Percentiles rank a stretch among this genome's conserved stretches.
phyloP scores from a whole-genome alignment of 176 grass and related monocot species.

The Luzula sylvatica region DNA sequence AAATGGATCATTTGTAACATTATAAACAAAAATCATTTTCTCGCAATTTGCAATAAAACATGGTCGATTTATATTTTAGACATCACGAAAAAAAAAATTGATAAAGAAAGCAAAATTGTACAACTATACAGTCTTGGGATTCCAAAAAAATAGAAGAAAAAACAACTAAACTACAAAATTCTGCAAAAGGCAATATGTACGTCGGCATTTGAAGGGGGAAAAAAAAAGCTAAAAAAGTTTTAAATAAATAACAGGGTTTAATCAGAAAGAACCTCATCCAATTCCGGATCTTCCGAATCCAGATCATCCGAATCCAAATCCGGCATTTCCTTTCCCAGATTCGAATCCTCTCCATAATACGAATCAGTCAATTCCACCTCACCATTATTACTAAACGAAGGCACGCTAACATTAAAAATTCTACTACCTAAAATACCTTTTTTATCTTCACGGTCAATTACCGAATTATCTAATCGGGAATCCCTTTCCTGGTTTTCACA shows the following conservation, averaged over 20 bases:
- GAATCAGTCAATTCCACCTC: slow-evolving; percentile 11
- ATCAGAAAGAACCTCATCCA: slow-evolving; percentile 13
- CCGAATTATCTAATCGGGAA: not conserved
- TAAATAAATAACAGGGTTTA: slow-evolving; percentile 11
- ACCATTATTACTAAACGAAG: slow-evolving; percentile 1
- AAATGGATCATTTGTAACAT: too few relatives aligned
- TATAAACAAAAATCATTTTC: too few relatives aligned
- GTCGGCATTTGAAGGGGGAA: not conserved
- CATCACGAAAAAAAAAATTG: too few relatives aligned
- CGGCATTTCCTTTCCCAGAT: not conserved
- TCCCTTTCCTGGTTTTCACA: slow-evolving; percentile 29
- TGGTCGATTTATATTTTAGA: too few relatives aligned
- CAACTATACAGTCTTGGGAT: slow-evolving; percentile 8
- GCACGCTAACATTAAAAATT: slow-evolving; percentile 10
- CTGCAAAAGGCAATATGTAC: not conserved
- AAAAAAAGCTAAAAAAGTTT: not conserved
- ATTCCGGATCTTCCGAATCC: slow-evolving; percentile 9
- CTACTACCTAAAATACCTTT: not conserved
- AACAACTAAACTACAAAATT: slow-evolving; percentile 17
- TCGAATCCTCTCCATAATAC: slow-evolving; percentile 13
- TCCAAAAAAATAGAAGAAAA: not conserved
- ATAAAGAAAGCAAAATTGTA: not conserved
- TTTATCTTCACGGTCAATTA: slow-evolving; percentile 5
- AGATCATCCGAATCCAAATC: not conserved
- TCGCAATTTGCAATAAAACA: too few relatives aligned